These are phyloP conservation scores for Fomitopsis betulina DNA, from an alignment of 1,284 basidiomycete species.

Conservation along the genomic window DNA sequence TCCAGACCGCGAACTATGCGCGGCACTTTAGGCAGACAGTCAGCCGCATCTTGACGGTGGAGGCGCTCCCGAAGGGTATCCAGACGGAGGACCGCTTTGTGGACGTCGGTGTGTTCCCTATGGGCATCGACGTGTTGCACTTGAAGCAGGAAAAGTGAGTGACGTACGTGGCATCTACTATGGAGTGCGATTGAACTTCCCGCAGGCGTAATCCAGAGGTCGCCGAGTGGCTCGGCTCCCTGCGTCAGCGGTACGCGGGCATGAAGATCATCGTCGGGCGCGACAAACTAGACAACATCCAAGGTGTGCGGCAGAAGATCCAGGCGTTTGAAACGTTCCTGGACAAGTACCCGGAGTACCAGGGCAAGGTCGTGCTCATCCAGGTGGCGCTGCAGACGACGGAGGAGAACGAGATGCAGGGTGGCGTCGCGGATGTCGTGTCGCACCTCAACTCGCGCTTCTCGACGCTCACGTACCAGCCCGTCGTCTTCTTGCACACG, in stretches of 20 bases:
- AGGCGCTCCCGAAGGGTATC: constrained; percentile 82
- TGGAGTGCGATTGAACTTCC: neutral
- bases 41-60: constrained; percentile 74
- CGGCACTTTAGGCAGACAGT: constrained; percentile 83
- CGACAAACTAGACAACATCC: constrained; percentile 85
- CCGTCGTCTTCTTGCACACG: constrained; percentile 84
- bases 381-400: constrained; percentile 86
- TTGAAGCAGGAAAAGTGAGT: constrained; percentile 65
- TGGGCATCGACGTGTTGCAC: constrained; percentile 81
- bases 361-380: constrained; percentile 78
- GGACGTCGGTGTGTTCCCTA: constrained; percentile 83
- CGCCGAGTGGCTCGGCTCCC: constrained; percentile 72
- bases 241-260: constrained; percentile 76
- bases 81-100: constrained; percentile 66
- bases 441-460: constrained; percentile 81
- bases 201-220: constrained; percentile 73
- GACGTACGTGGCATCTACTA: no score
- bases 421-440: constrained; percentile 73
- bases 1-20: constrained; percentile 82
- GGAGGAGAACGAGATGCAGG: constrained; percentile 70
- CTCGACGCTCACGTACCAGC: constrained; percentile 82
- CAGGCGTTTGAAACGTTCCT: constrained; percentile 83
- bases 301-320: constrained; percentile 82
- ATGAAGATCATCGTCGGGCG: constrained; percentile 85
- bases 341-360: constrained; percentile 73